Evolutionary conservation across 2,329 filamentous ascomycete genomes (phyloP).

Genomic region (Neofusicoccum sp.): DNA sequence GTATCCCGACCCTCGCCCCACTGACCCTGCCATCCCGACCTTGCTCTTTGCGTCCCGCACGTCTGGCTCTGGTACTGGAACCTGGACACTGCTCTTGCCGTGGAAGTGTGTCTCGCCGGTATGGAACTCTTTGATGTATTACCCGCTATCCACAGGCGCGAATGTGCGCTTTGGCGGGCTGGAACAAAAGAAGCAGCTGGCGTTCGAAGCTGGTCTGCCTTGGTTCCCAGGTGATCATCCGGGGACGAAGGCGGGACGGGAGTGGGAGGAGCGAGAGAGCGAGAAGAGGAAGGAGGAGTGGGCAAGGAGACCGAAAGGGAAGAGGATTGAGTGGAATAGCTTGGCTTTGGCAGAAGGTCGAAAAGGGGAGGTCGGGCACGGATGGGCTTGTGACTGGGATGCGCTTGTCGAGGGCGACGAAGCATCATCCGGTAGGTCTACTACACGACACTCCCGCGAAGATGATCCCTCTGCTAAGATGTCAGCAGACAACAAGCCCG

Average conservation of each 20-base stretch:
- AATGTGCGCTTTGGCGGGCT: slow-evolving; percentile 82
- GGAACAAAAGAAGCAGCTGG: slow-evolving; percentile 73
- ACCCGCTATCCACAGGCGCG: slow-evolving; percentile 72
- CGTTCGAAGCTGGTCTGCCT: slow-evolving; percentile 73
- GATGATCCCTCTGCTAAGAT: neutral
- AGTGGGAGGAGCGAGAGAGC: slow-evolving; percentile 71
- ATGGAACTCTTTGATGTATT: slow-evolving; percentile 85
- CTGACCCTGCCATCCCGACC: slow-evolving; percentile 76
- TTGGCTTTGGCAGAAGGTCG: slow-evolving; percentile 70
- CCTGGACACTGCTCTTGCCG: slow-evolving; percentile 81
- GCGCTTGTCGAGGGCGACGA: neutral
- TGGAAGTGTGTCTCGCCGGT: slow-evolving; percentile 85
- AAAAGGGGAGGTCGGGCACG: slow-evolving; percentile 79
- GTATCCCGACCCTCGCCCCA: slow-evolving; percentile 54
- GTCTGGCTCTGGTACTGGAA: slow-evolving; percentile 57
- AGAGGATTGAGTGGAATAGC: slow-evolving; percentile 71
- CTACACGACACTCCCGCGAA: neutral
- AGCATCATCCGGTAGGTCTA: neutral
- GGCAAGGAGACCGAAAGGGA: slow-evolving; percentile 77
- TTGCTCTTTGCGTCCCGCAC: slow-evolving; percentile 64
- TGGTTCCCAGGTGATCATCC: slow-evolving; percentile 88
- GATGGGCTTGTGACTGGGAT: slow-evolving; percentile 83
- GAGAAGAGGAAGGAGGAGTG: slow-evolving; percentile 61
- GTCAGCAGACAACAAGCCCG: neutral
- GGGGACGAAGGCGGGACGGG: slow-evolving; percentile 72